phyloP scores from a whole-genome alignment of 2,329 filamentous ascomycete species.

The Exophiala calicioides region DNA sequence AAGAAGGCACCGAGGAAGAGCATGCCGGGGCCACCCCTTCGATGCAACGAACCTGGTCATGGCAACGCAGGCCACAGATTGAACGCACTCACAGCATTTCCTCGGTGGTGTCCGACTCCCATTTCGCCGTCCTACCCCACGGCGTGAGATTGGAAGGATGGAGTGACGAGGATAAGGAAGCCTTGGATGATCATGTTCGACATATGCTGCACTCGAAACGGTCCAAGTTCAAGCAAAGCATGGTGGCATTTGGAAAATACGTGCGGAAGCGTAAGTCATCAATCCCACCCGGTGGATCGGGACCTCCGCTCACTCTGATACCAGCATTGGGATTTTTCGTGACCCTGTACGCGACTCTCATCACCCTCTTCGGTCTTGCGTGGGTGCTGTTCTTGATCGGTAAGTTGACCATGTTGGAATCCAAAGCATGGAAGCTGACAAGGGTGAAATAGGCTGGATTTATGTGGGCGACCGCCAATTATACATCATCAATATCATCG shows the following conservation, averaged over 20 bases:
- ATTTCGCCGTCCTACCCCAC: slow-evolving; percentile 78
- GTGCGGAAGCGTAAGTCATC: slow-evolving; percentile 62
- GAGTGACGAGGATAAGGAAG: slow-evolving; percentile 70
- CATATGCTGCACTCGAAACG: slow-evolving; percentile 84
- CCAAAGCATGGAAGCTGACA: not conserved
- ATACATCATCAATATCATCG: slow-evolving; percentile 70
- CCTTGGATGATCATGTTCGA: slow-evolving; percentile 81
- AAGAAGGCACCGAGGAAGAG: slow-evolving; percentile 33
- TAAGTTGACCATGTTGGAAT: slow-evolving; percentile 30
- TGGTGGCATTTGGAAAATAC: slow-evolving; percentile 81
- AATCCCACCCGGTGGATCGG: not conserved
- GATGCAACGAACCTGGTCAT: slow-evolving; percentile 27
- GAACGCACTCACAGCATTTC: slow-evolving; percentile 60
- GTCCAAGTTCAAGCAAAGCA: slow-evolving; percentile 73
- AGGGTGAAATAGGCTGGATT: slow-evolving; percentile 63
- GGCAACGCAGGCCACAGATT: slow-evolving; percentile 26
- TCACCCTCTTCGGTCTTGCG: slow-evolving; percentile 79
- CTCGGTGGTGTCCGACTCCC: slow-evolving; percentile 67
- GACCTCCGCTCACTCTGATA: slow-evolving; percentile 5
- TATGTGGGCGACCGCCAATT: slow-evolving; percentile 72
- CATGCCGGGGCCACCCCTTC: slow-evolving; percentile 6
- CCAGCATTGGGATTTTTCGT: slow-evolving; percentile 76
- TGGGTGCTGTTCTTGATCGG: slow-evolving; percentile 92
- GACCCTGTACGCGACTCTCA: slow-evolving; percentile 77
- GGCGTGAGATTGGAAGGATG: slow-evolving; percentile 72